Base-by-base conservation (phyloP, 495 filamentous ascomycete species). In the Penicillium cataractarum region DNA sequence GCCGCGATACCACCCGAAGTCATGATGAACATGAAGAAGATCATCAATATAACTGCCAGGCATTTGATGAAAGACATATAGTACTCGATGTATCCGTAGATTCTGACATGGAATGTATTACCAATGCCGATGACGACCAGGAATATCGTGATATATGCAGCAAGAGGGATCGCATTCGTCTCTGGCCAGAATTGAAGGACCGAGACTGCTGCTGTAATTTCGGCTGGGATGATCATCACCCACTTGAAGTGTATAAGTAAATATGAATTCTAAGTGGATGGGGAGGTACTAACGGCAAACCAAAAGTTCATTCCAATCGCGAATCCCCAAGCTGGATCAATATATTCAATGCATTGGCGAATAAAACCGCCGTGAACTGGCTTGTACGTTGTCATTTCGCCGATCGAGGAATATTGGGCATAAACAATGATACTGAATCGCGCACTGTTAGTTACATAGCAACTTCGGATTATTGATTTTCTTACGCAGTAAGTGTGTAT, bases 11-110 rank as follows among this genome's bases (percentile, higher is more conserved):
- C 69, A 8, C 71, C 71, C 1, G 69, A 74, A 8, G 71, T 71
- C 69, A 74, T 74, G 56, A 74, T 74, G 27, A 74, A 68, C 67
- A 74, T 66, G 57, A 74, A 74, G 53, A 63, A 74, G 4, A 74
- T 74, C 69, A 74, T 70, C 27, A 71, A 53, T 2, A 74, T 26
- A 3, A 74, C 42, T 1, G 69, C 71, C 5, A 62, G 22, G 17
- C 69, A 70, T 33, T 74, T 74, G 55, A 70, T 57, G 26, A 74
- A 74, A 4, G 69, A 70, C 71, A 74, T 74, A 19, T 60, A 63
- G 58, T 74, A 74, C 21, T 74, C 71, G 27, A 74, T 64, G 21
- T 66, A 66, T 17, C 69, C 71, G 29, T 74, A 74, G 0, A 71
- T 29, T 6, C 64, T 63, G 15, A 74, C 69, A 4, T 69, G 64